Base-by-base conservation (phyloP, 768 basidiomycete genomes). In the Tulasnella sp. region DNA sequence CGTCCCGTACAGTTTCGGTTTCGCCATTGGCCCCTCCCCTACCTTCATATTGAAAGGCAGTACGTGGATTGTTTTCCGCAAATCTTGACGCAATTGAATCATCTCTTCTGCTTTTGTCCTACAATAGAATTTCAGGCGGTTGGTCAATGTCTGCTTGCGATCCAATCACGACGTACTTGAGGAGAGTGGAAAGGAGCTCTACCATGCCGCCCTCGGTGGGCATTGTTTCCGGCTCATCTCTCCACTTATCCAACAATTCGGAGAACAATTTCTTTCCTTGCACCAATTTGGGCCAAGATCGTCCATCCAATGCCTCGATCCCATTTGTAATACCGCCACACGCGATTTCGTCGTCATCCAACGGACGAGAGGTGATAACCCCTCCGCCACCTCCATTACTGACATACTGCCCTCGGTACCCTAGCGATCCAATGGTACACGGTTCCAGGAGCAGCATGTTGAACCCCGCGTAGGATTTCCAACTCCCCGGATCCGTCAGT, bases 381-480 rank as follows among this genome's bases (percentile, higher is more conserved):
- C 83, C 80, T 34, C 84, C 82, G 21, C 77, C 82, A 31, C 87
- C 87, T 58, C 70, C 74, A 67, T 90, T 90, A 31, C 85, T 84
- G 53, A 83, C 74, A 61, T 79, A 72, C 27, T 72, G 67, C 15
- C 77, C 74, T 63, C 80, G 77, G 65, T 80, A 82, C 25, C 67
- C 63, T 42, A 81, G 64, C 32, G 63, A 45, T 43, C 49, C 46
- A 35, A 51, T 34, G 7, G 19, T 45, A 41, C 34, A 43, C 62
- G 49, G 45, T 12, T 29, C 71, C 58, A 90, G 72, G 58, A 88
- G 76, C 58, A 88, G 71, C 27, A 89, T 67, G 68, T 89, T 90
- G 75, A 91, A 90, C 2, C 88, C 88, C 45, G 86, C 83, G 66
- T 80, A 87, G 63, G 71, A 53, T 48, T 48, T 58, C 37, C 40